A percentile compares a stretch with the other conserved stretches of the same genome.
Conservation (phyloP, 2,329 filamentous ascomycete species). For the Sporothrix schenckii region DNA sequence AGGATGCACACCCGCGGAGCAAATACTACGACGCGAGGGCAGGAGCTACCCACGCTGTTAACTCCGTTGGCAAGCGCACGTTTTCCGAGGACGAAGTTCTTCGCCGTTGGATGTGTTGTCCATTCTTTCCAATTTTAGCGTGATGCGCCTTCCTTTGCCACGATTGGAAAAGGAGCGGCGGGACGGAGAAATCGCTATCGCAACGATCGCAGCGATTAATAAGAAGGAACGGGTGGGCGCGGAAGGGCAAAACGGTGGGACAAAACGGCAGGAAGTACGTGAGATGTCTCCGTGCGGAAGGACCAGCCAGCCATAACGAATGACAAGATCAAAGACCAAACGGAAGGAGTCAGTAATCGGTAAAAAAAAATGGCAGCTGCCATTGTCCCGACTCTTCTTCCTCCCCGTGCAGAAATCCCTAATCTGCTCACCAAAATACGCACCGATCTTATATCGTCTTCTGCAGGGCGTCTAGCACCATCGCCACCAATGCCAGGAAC, state of each 20-base stretch:
- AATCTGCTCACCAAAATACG: neutral
- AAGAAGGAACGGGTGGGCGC: neutral
- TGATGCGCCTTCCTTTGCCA: neutral
- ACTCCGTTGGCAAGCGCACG: conserved; percentile 14
- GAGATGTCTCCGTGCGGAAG: neutral
- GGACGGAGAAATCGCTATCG: conserved; percentile 13
- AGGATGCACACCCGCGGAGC: neutral
- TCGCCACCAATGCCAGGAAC: conserved; percentile 25
- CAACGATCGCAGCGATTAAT: neutral
- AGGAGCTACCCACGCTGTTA: conserved; percentile 9
- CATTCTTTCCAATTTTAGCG: too few species aligned
- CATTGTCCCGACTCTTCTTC: neutral
- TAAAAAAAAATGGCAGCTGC: neutral
- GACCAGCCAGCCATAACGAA: neutral
- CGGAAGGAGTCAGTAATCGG: neutral
- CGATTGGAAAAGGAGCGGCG: conserved; percentile 11
- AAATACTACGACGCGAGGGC: neutral
- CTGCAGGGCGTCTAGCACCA: conserved; percentile 23
- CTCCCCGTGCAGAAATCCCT: neutral
- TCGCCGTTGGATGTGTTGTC: neutral
- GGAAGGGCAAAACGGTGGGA: conserved; percentile 18
- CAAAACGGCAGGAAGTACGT: neutral
- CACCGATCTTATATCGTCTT: conserved; percentile 17
- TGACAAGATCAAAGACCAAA: neutral
- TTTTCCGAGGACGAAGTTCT: conserved; percentile 1